phyloP scores from a whole-genome alignment of 352 stramenopile genomes.

The Phytophthora sojae region DNA sequence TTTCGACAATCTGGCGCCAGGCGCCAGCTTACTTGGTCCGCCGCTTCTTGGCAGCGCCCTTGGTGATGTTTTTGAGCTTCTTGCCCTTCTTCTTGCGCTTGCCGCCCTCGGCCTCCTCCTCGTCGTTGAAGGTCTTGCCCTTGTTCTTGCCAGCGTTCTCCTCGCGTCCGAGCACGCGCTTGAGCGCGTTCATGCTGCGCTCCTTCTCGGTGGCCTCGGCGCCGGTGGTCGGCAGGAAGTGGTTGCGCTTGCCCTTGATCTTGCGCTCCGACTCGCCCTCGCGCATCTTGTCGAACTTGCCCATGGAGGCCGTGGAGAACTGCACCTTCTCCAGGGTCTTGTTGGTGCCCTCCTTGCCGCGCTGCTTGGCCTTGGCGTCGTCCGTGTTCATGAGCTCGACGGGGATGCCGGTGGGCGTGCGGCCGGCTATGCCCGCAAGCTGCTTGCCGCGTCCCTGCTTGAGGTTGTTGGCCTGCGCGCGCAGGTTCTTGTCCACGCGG shows the following conservation, averaged over 20 bases:
- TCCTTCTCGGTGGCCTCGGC: slow-evolving; percentile 83
- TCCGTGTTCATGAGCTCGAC: slow-evolving; percentile 90
- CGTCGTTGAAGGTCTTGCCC: slow-evolving; percentile 59
- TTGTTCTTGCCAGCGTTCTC: slow-evolving; percentile 85
- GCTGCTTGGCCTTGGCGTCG: slow-evolving; percentile 79
- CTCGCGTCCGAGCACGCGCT: slow-evolving; percentile 77
- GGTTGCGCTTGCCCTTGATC: slow-evolving; percentile 85
- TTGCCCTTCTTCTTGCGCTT: slow-evolving; percentile 72
- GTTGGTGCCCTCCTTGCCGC: slow-evolving; percentile 90
- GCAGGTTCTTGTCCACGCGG: slow-evolving; percentile 94
- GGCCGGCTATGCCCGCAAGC: slow-evolving; percentile 43
- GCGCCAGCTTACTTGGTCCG: slow-evolving; percentile 57
- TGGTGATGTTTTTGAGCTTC: slow-evolving; percentile 81
- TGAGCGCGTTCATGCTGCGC: slow-evolving; percentile 80
- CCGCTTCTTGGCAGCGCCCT: slow-evolving; percentile 70
- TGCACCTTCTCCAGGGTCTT: slow-evolving; percentile 93
- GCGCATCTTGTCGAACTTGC: slow-evolving; percentile 95
- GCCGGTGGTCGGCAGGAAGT: slow-evolving; percentile 79
- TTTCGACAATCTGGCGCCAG: slow-evolving; percentile 5
- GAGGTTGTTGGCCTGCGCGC: slow-evolving; percentile 81
- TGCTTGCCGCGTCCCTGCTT: slow-evolving; percentile 79
- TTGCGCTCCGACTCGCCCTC: slow-evolving; percentile 93
- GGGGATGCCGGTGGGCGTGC: slow-evolving; percentile 85
- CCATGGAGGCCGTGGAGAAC: slow-evolving; percentile 93
- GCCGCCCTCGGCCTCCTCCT: slow-evolving; percentile 58